Evolutionary conservation across 2,329 filamentous ascomycete genomes (phyloP).

Genomic region (Penicillium sp.): DNA sequence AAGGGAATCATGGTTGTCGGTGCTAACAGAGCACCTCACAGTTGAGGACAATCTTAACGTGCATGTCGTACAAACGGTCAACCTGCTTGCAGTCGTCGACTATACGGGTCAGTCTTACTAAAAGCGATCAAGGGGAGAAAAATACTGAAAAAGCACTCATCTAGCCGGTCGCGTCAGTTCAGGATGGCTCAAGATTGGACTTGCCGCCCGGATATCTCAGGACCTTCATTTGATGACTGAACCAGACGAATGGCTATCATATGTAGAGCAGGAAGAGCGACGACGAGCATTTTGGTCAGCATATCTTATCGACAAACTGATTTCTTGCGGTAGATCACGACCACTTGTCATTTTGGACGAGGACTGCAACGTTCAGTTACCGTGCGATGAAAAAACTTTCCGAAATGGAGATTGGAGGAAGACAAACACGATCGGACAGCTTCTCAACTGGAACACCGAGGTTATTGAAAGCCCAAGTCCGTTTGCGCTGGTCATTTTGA

Average conservation of each 20-base stretch:
- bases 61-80: slow-evolving; percentile 39
- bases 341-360: slow-evolving; percentile 23
- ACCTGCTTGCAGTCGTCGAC: slow-evolving; percentile 40
- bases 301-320: slow-evolving; percentile 32
- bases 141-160: not conserved
- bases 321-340: slow-evolving; percentile 27
- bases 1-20: slow-evolving; percentile 34
- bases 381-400: slow-evolving; percentile 25
- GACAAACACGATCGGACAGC: slow-evolving; percentile 21
- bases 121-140: not conserved
- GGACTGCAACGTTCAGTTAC: slow-evolving; percentile 28
- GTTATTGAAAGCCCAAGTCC: slow-evolving; percentile 19
- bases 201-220: slow-evolving; percentile 62
- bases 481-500: slow-evolving; percentile 32
- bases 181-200: slow-evolving; percentile 40
- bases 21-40: slow-evolving; percentile 36
- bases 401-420: slow-evolving; percentile 17
- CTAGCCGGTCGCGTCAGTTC: slow-evolving; percentile 32
- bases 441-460: slow-evolving; percentile 23
- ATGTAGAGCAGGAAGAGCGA: slow-evolving; percentile 29
- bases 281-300: slow-evolving; percentile 33
- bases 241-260: slow-evolving; percentile 14
- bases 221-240: slow-evolving; percentile 35
- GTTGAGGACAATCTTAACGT: slow-evolving; percentile 33
- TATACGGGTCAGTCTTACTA: slow-evolving; percentile 33